A percentile compares a stretch with the other conserved stretches of the same genome.
Conservation (phyloP, 179 eudicot genomes). For the Corrigiola litoralis region DNA sequence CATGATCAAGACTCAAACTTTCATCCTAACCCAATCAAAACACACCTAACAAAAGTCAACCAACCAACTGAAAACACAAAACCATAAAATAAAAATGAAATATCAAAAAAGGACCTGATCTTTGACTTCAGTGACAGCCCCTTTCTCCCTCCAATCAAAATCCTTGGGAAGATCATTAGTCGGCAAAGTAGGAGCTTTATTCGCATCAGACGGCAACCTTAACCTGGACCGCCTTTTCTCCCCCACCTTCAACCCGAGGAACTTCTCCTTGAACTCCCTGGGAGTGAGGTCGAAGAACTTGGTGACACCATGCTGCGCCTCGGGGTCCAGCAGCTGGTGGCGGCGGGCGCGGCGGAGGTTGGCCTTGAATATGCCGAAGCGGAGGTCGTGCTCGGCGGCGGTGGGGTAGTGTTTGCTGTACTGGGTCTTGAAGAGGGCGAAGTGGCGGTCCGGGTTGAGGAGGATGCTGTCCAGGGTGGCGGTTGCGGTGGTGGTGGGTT, state of each 20-base stretch:
- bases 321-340: slow-evolving; percentile 68
- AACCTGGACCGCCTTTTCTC: slow-evolving; percentile 22
- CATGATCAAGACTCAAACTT: no score
- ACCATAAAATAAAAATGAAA: background rate
- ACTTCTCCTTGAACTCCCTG: slow-evolving; percentile 47
- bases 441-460: slow-evolving; percentile 66
- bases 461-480: slow-evolving; percentile 19
- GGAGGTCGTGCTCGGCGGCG: slow-evolving; percentile 51
- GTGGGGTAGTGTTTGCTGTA: slow-evolving; percentile 50
- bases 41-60: no score
- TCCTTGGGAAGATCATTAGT: slow-evolving; percentile 59
- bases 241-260: slow-evolving; percentile 44
- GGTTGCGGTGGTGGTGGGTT: background rate
- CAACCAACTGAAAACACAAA: background rate
- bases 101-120: slow-evolving; percentile 48
- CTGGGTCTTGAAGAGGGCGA: slow-evolving; percentile 63
- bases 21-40: background rate
- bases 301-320: slow-evolving; percentile 79
- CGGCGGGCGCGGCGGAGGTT: slow-evolving; percentile 72
- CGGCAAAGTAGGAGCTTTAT: slow-evolving; percentile 70
- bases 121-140: slow-evolving; percentile 76
- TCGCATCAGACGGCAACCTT: slow-evolving; percentile 56
- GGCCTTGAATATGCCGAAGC: slow-evolving; percentile 55
- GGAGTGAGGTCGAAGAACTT: slow-evolving; percentile 78
- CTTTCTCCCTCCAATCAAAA: slow-evolving; percentile 85